Evolutionary conservation across 2,329 filamentous ascomycete species (phyloP).

Genomic region (Microdochium trichocladiopsis): DNA sequence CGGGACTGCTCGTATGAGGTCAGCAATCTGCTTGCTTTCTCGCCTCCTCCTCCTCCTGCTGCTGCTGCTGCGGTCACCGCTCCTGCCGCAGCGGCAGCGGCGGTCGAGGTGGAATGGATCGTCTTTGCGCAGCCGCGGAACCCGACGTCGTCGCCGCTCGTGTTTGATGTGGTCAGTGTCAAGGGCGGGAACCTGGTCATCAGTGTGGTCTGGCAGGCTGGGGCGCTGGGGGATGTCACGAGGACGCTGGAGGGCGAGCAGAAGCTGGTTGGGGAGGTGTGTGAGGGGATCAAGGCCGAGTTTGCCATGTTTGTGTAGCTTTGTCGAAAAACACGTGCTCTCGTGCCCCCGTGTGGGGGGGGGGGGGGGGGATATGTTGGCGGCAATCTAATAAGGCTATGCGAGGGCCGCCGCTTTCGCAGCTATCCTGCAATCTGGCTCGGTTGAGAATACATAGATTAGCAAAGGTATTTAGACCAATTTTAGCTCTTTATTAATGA

Average conservation of each 20-base stretch:
- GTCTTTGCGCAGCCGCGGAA: conserved; percentile 36
- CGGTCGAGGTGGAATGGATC: conserved; percentile 16
- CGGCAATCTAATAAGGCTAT: too few species aligned
- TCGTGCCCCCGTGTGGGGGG: too few species aligned
- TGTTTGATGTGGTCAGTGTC: conserved; percentile 31
- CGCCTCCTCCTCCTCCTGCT: background rate
- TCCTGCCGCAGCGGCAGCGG: conserved; percentile 10
- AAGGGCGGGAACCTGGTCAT: conserved; percentile 28
- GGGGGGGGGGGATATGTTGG: too few species aligned
- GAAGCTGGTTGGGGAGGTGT: conserved; percentile 6
- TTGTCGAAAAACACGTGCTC: too few species aligned
- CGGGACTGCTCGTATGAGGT: conserved; percentile 35
- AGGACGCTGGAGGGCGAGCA: conserved; percentile 19
- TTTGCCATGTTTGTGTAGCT: conserved; percentile 4
- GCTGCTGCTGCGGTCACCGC: too few species aligned
- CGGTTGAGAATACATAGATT: too few species aligned
- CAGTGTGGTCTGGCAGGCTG: conserved; percentile 32
- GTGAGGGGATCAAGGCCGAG: conserved; percentile 3
- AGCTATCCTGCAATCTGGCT: too few species aligned
- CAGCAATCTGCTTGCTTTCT: conserved; percentile 34
- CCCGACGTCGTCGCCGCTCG: conserved; percentile 25
- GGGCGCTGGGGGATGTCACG: conserved; percentile 23
- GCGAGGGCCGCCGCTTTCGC: too few species aligned
- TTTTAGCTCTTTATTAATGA: too few species aligned
- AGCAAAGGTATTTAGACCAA: too few species aligned